Evolutionary conservation across 129 eudicot genomes (phyloP).

Genomic region (Silybum marianum): DNA sequence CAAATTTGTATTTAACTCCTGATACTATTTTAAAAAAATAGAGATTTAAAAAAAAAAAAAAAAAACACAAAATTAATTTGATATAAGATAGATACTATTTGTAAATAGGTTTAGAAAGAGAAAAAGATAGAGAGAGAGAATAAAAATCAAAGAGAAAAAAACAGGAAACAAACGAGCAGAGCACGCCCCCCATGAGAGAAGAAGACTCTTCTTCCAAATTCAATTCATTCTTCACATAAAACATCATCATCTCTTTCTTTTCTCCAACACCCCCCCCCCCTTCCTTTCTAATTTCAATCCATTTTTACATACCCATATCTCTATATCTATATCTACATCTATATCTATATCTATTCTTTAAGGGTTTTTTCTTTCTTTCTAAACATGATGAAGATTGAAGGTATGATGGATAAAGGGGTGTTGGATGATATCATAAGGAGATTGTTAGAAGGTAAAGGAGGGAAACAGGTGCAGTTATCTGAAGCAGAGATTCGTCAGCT

Average conservation of each 20-base stretch:
- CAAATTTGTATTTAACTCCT: too few species aligned
- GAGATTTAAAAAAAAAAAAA: background rate
- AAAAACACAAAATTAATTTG: background rate
- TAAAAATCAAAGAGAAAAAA: background rate
- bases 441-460: conserved; percentile 72
- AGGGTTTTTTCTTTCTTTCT: too few species aligned
- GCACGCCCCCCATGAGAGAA: conserved; percentile 28
- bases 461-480: conserved; percentile 73
- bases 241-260: background rate
- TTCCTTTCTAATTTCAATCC: conserved; percentile 6
- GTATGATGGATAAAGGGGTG: conserved; percentile 64
- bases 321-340: too few species aligned
- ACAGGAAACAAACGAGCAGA: conserved; percentile 16
- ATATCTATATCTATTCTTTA: too few species aligned
- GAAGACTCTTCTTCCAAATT: conserved; percentile 4
- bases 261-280: background rate
- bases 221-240: background rate
- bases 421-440: conserved; percentile 77
- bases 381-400: conserved; percentile 69
- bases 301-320: background rate
- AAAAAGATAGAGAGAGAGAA: background rate
- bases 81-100: background rate
- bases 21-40: too few species aligned
- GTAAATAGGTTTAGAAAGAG: background rate
- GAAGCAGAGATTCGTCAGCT: conserved; percentile 85